Conservation (phyloP, 2,329 filamentous ascomycete species). For the Neurospora sp. region DNA sequence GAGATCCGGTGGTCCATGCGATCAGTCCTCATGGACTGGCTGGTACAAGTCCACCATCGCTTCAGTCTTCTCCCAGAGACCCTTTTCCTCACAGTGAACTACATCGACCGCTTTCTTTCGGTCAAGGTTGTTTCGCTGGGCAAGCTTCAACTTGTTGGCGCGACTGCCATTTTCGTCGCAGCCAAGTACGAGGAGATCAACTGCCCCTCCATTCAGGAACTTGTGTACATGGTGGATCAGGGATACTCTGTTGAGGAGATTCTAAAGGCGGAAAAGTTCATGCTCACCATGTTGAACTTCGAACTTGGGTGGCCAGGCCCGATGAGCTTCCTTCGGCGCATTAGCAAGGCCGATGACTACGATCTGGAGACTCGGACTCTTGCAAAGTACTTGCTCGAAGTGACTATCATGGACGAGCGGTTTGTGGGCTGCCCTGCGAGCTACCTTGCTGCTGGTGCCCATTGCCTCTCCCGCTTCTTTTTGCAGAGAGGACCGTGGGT, state of each 20-base stretch:
- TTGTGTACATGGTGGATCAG: constrained; percentile 95
- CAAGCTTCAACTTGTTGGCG: constrained; percentile 91
- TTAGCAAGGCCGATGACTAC: constrained; percentile 98
- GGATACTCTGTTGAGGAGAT: constrained; percentile 88
- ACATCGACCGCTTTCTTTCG: constrained; percentile 92
- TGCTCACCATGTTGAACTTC: constrained; percentile 93
- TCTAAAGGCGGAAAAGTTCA: constrained; percentile 93
- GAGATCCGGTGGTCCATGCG: constrained; percentile 99
- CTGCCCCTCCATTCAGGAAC: constrained; percentile 87
- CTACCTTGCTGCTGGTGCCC: constrained; percentile 82
- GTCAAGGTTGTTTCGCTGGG: constrained; percentile 89
- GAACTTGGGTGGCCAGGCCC: constrained; percentile 97
- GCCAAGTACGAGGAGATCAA: constrained; percentile 99
- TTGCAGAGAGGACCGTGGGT: constrained; percentile 91
- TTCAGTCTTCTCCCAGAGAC: constrained; percentile 91
- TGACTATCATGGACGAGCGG: constrained; percentile 95
- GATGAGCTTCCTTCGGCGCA: constrained; percentile 93
- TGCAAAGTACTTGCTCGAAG: constrained; percentile 95
- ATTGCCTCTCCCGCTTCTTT: constrained; percentile 83
- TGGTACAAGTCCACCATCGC: constrained; percentile 89
- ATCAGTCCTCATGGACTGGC: constrained; percentile 93
- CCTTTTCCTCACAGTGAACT: constrained; percentile 89
- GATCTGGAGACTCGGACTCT: constrained; percentile 90
- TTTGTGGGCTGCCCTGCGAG: constrained; percentile 88
- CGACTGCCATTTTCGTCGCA: constrained; percentile 89